Evolutionary conservation across 768 basidiomycete species (phyloP).

Genomic region (Peribolospora kevripleyi): DNA sequence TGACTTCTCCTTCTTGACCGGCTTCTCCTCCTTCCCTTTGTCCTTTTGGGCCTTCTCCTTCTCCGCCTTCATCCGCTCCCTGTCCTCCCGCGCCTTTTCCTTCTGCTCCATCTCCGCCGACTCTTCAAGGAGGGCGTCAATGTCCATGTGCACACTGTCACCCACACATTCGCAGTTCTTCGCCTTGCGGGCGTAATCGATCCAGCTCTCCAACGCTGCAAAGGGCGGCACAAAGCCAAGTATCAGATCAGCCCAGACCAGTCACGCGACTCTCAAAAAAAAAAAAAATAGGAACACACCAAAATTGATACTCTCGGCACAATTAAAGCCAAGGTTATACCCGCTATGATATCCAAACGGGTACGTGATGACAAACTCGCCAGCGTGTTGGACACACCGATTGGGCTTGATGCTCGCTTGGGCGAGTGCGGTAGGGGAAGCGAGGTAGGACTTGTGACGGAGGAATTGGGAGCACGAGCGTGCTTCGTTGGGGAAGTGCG

Average conservation of each 20-base stretch:
- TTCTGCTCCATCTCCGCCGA: conserved; percentile 35
- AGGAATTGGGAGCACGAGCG: conserved; percentile 75
- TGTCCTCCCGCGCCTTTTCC: conserved; percentile 23
- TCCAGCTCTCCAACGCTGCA: background rate
- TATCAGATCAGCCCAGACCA: conserved; percentile 21
- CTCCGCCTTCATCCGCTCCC: background rate
- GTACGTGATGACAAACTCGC: conserved; percentile 91
- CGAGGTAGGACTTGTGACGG: conserved; percentile 85
- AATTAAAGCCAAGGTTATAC: conserved; percentile 88
- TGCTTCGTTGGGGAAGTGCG: conserved; percentile 65
- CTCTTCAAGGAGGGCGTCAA: conserved; percentile 56
- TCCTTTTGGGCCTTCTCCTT: background rate
- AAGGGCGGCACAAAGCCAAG: conserved; percentile 6
- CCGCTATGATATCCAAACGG: conserved; percentile 90
- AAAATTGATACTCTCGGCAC: conserved; percentile 92
- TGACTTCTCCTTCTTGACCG: background rate
- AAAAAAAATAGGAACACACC: conserved; percentile 86
- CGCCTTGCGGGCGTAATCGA: background rate
- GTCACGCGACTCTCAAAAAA: conserved; percentile 47
- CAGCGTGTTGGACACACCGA: conserved; percentile 69
- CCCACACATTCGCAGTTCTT: conserved; percentile 44
- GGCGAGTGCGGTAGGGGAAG: conserved; percentile 58
- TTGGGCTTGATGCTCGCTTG: conserved; percentile 55
- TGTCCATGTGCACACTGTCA: conserved; percentile 78
- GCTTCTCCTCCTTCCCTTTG: conserved; percentile 1